These are phyloP conservation scores for Leishmania tarentolae DNA, from an alignment of 208 protist species.

Conservation along the genomic window DNA sequence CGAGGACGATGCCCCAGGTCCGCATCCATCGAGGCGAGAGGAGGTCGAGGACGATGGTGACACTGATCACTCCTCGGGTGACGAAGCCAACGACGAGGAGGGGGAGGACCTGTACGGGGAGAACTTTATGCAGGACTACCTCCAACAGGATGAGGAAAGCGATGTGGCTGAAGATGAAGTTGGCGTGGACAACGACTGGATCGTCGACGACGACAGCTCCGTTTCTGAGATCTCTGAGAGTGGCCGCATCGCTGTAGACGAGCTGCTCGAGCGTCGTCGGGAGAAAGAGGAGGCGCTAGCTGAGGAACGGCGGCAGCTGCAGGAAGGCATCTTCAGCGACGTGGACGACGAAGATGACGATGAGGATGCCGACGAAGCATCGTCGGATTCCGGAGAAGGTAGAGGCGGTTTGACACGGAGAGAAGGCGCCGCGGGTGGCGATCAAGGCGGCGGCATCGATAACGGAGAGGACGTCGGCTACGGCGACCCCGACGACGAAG, in stretches of 20 bases:
- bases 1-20: background rate
- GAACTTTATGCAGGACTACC: conserved; percentile 89
- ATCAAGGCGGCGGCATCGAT: background rate
- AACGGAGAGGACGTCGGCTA: conserved; percentile 28
- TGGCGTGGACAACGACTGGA: conserved; percentile 61
- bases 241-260: conserved; percentile 73
- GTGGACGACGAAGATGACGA: conserved; percentile 59
- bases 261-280: conserved; percentile 71
- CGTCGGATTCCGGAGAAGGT: conserved; percentile 9
- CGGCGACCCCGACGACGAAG: conserved; percentile 47
- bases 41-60: conserved; percentile 22
- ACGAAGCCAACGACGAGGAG: conserved; percentile 51
- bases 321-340: conserved; percentile 90
- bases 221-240: conserved; percentile 81
- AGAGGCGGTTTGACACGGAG: conserved; percentile 5
- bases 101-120: conserved; percentile 91
- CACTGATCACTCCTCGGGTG: conserved; percentile 29
- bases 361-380: conserved; percentile 23
- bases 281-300: conserved; percentile 60
- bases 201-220: conserved; percentile 69
- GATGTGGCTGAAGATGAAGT: conserved; percentile 73
- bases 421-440: background rate
- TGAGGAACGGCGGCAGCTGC: conserved; percentile 67
- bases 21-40: background rate
- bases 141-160: conserved; percentile 81